Evolutionary conservation across 2,329 filamentous ascomycete genomes (phyloP), one percentile per base, ranked within the genome.

Genomic region (Colletotrichum lindemuthianum): DNA sequence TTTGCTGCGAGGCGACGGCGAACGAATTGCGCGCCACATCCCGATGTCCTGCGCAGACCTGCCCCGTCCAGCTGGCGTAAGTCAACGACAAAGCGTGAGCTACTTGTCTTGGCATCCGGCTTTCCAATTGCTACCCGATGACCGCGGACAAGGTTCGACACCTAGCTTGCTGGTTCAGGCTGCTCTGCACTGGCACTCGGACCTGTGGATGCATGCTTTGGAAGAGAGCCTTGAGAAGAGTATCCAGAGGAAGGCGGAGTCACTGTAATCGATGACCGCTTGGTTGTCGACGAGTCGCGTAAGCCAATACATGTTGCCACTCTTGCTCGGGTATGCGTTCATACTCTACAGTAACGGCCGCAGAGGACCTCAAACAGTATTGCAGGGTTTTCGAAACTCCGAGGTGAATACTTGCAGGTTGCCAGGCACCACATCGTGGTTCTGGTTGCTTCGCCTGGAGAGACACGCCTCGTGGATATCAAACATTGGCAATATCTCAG

Each of bases 31-130:
- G 65, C 1, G 73, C 73, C 6, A 70, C 60, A 12, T 57, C 40
- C 24, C 74, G 75, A 7, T 72, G 72, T 37, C 73, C 73, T 34
- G 63, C 60, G 64, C 72, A 76, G 16, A 73, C 63, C 8, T 33
- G 49, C 13, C 69, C 68, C 8, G 66, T 36, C 2, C 67, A 9
- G 72, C 72, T 7, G 68, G 69, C 9, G 56, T 41, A 24, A 71
- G 68, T 10, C 43, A 32, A 71, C 66, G 68, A 73, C 64, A 40
- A 74, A 75, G 33, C 56, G 63, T 48, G 16, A 39, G 71, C 66
- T 37, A 15, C 54, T 13, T 58, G 48, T 9, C 67, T 58, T 61
- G 53, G 66, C 64, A 41, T 37, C 34, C 56, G 55, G 16, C 32
- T 12, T n/a, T 41, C 15, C 36, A 24, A 24, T 24, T 24, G 24